Evolutionary conservation across 179 eudicot species (phyloP).

Genomic region (Corrigiola litoralis): DNA sequence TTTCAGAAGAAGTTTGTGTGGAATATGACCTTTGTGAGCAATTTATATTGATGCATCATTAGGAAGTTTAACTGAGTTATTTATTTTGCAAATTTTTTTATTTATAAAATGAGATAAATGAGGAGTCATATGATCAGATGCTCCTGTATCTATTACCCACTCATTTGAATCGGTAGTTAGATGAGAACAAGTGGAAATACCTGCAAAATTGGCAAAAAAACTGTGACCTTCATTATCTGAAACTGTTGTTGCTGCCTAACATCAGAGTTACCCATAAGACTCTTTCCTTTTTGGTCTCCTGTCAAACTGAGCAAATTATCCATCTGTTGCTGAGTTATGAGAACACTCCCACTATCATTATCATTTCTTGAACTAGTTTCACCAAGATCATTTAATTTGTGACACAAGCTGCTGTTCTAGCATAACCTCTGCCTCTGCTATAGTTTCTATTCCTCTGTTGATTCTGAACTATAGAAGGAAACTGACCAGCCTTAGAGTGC

Average conservation of each 20-base stretch:
- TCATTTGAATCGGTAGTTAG: too few relatives aligned
- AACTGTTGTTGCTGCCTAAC: background rate
- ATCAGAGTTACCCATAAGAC: background rate
- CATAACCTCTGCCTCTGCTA: too few relatives aligned
- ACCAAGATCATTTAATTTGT: too few relatives aligned
- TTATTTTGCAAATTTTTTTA: too few relatives aligned
- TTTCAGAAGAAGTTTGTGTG: background rate
- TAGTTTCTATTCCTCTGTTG: fast-evolving
- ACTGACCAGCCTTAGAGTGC: background rate
- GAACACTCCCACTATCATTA: too few relatives aligned
- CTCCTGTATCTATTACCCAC: background rate
- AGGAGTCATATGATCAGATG: background rate
- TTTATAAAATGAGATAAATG: fast-evolving
- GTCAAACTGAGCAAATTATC: fast-evolving
- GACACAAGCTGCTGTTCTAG: too few relatives aligned
- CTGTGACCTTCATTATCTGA: background rate
- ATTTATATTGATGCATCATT: background rate
- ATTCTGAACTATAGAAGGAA: background rate
- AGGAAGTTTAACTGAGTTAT: background rate
- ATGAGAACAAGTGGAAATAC: background rate
- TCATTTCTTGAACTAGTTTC: too few relatives aligned
- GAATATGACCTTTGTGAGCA: background rate
- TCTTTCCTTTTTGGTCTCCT: background rate
- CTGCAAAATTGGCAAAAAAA: background rate
- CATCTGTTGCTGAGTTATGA: too few relatives aligned